Evolutionary conservation across 176 grass and related monocot species (phyloP).

Genomic region (Musa schizocarpa): DNA sequence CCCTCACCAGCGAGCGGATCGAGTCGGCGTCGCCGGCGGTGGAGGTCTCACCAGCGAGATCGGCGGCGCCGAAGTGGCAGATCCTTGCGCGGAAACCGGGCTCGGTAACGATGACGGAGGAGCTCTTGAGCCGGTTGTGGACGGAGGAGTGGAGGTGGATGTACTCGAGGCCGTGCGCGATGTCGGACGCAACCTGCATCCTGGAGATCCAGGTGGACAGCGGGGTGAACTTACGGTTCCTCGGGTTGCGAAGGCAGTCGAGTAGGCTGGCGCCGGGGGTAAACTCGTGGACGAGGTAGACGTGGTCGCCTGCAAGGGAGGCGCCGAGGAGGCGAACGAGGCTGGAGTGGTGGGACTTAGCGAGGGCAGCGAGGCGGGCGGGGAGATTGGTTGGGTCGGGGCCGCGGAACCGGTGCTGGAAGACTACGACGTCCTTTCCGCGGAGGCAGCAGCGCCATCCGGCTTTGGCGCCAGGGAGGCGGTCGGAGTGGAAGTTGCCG

Average conservation of each 20-base stretch:
- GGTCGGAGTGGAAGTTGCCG: constrained; percentile 44
- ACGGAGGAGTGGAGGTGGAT: constrained; percentile 51
- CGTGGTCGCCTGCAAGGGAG: constrained; percentile 43
- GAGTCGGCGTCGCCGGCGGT: neutral
- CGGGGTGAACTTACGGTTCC: constrained; percentile 33
- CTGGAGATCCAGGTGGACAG: constrained; percentile 46
- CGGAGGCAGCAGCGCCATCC: constrained; percentile 65
- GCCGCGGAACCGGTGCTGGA: constrained; percentile 66
- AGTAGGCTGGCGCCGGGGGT: constrained; percentile 30
- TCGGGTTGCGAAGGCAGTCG: constrained; percentile 45
- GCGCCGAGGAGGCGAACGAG: constrained; percentile 73
- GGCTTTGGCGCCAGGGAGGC: constrained; percentile 29
- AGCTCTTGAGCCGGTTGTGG: constrained; percentile 44
- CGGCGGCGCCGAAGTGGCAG: constrained; percentile 46
- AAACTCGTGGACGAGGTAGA: constrained; percentile 77
- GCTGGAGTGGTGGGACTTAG: constrained; percentile 72
- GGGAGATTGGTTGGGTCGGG: constrained; percentile 31
- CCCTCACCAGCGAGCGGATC: neutral
- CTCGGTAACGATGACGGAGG: constrained; percentile 38
- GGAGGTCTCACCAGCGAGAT: constrained; percentile 23
- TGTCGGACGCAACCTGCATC: constrained; percentile 45
- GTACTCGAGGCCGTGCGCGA: constrained; percentile 63
- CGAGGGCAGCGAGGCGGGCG: constrained; percentile 24
- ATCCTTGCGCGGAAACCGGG: constrained; percentile 39
- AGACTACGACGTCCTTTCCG: constrained; percentile 50